Conservation (phyloP, 202 grass and related monocot species). For the Alloteropsis angusta region DNA sequence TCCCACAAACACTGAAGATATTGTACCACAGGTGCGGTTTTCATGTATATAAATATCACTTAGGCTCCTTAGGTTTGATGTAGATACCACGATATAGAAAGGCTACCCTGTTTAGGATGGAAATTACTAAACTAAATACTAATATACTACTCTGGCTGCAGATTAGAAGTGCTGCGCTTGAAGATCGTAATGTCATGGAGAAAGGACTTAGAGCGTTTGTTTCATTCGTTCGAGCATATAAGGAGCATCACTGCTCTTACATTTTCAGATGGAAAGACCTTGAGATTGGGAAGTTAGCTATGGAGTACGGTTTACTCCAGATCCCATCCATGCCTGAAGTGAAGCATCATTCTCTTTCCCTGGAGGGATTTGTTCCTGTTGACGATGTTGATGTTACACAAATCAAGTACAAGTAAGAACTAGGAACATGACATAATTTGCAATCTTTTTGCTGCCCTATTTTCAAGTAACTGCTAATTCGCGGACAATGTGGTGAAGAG, state of each 20-base stretch:
- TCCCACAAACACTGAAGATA: conserved; percentile 38
- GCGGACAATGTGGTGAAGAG: neutral
- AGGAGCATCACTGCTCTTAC: conserved; percentile 94
- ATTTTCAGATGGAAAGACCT: conserved; percentile 96
- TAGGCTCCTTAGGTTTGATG: conserved; percentile 9
- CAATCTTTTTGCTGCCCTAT: neutral
- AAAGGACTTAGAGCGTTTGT: conserved; percentile 95
- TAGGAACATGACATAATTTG: conserved; percentile 11
- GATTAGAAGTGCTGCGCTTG: conserved; percentile 66
- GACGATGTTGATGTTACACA: conserved; percentile 47
- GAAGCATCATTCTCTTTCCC: conserved; percentile 82
- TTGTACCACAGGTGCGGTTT: conserved; percentile 55
- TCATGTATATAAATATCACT: neutral
- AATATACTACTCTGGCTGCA: conserved; percentile 29
- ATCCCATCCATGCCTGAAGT: conserved; percentile 94
- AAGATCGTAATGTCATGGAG: conserved; percentile 93
- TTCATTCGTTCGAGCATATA: conserved; percentile 84
- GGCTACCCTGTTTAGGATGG: neutral
- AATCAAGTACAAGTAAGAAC: conserved; percentile 94
- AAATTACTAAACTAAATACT: neutral
- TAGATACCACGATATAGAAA: neutral
- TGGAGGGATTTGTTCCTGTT: conserved; percentile 64
- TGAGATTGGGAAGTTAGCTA: conserved; percentile 81
- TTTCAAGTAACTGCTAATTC: neutral
- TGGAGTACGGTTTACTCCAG: conserved; percentile 90